Percentiles rank a stretch among this genome's conserved stretches.
These are phyloP conservation scores for Diaporthe sp. DNA, from an alignment of 2,329 filamentous ascomycete species.

Conservation along the genomic window DNA sequence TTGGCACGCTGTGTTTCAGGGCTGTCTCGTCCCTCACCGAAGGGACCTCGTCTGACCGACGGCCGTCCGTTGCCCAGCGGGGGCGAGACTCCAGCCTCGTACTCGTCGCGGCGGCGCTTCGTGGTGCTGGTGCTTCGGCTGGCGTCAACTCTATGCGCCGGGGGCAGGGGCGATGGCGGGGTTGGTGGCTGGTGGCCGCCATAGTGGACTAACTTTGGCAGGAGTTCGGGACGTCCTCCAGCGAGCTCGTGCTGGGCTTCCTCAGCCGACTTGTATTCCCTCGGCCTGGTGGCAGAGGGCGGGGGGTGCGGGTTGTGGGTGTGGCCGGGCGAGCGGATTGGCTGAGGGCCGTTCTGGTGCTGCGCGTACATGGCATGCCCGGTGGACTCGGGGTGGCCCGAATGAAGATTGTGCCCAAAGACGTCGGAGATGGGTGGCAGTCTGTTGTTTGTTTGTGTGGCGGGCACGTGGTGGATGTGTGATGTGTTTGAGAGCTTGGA, in stretches of 20 bases:
- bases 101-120: conserved; percentile 87
- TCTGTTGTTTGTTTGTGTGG: conserved; percentile 89
- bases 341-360: conserved; percentile 72
- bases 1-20: conserved; percentile 86
- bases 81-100: conserved; percentile 90
- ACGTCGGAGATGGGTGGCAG: conserved; percentile 95
- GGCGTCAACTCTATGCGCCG: conserved; percentile 56
- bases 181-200: conserved; percentile 93
- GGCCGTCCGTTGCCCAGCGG: conserved; percentile 81
- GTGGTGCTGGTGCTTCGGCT: conserved; percentile 64
- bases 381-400: conserved; percentile 67
- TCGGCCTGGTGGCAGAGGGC: conserved; percentile 70
- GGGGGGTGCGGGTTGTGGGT: conserved; percentile 64
- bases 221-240: conserved; percentile 89
- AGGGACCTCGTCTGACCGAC: conserved; percentile 72
- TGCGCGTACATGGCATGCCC: conserved; percentile 65
- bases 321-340: conserved; percentile 82
- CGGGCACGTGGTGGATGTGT: conserved; percentile 90
- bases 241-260: conserved; percentile 92
- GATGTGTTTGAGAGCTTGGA: conserved; percentile 85
- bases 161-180: conserved; percentile 81
- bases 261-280: conserved; percentile 95
- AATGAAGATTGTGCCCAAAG: conserved; percentile 80
- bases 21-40: conserved; percentile 84
- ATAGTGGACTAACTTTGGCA: conserved; percentile 96